A percentile compares a stretch with the other conserved stretches of the same genome.
phyloP scores from a whole-genome alignment of 306 rosid genomes.

The Carpinus fangiana region DNA sequence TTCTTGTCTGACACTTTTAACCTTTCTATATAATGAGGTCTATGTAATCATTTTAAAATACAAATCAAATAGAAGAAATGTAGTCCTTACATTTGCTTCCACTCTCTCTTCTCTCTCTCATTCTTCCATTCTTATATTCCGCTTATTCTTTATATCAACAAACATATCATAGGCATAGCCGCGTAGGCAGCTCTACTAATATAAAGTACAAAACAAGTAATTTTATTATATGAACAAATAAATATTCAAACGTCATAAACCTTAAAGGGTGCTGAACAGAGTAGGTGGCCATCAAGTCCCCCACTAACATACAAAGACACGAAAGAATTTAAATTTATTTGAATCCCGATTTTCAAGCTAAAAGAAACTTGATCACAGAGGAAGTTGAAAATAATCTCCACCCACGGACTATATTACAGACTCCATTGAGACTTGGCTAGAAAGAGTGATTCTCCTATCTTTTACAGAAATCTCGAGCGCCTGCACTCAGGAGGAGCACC shows the following conservation, averaged over 20 bases:
- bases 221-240: not conserved
- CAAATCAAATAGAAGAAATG: too few relatives aligned
- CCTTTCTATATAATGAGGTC: too few relatives aligned
- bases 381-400: constrained; percentile 8
- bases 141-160: too few relatives aligned
- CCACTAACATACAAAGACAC: not conserved
- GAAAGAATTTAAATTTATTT: constrained; percentile 1
- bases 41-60: too few relatives aligned
- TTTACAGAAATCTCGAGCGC: constrained; percentile 31
- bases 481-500: constrained; percentile 71
- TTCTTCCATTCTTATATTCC: too few relatives aligned
- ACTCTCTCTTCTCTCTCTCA: too few relatives aligned
- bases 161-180: too few relatives aligned
- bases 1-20: too few relatives aligned
- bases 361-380: not conserved
- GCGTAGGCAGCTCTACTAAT: not conserved
- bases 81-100: too few relatives aligned
- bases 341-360: constrained; percentile 1
- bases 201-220: not conserved
- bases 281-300: not conserved
- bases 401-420: constrained; percentile 1
- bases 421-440: not conserved
- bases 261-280: constrained; percentile 1
- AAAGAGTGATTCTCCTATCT: not conserved
- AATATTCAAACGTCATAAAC: not conserved